Conservation (phyloP, 148 eudicot genomes). For the Polygonum aviculare region DNA sequence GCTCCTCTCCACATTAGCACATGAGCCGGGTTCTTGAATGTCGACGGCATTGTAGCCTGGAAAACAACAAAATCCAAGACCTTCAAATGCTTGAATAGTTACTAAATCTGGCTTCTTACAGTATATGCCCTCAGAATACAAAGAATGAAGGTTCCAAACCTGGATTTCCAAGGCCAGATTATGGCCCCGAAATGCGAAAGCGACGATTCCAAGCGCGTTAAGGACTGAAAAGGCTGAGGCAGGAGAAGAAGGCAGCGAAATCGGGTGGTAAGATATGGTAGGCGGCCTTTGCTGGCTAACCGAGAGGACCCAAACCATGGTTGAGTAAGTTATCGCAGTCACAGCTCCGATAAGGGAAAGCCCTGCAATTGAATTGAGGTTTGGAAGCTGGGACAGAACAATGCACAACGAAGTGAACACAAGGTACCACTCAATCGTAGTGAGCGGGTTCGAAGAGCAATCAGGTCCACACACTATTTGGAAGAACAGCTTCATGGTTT, state of each 20-base stretch:
- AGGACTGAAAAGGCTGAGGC: conserved; percentile 31
- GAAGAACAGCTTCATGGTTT: conserved; percentile 93
- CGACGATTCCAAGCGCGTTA: conserved; percentile 21
- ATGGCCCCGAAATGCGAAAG: conserved; percentile 27
- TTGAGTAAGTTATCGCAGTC: conserved; percentile 86
- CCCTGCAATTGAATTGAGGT: conserved; percentile 94
- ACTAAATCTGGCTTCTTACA: too few species aligned
- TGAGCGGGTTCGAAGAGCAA: conserved; percentile 83
- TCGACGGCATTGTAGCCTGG: conserved; percentile 32
- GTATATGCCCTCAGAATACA: too few species aligned
- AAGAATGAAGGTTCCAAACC: conserved; percentile 9
- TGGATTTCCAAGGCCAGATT: conserved; percentile 29
- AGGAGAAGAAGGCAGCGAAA: conserved; percentile 51
- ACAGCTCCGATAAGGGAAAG: conserved; percentile 97
- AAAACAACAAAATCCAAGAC: neutral
- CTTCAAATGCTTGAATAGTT: neutral
- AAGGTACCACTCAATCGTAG: conserved; percentile 95
- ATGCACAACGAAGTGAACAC: conserved; percentile 93
- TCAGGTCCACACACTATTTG: conserved; percentile 86
- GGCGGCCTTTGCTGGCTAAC: conserved; percentile 79
- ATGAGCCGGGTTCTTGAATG: conserved; percentile 19
- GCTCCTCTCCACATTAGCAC: conserved; percentile 31
- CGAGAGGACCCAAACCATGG: conserved; percentile 95
- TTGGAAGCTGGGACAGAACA: conserved; percentile 87
- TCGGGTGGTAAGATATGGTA: conserved; percentile 57